Evolutionary conservation across 179 eudicot genomes (phyloP), one percentile per base, ranked within the genome.

Genomic region (Silene coronaria): DNA sequence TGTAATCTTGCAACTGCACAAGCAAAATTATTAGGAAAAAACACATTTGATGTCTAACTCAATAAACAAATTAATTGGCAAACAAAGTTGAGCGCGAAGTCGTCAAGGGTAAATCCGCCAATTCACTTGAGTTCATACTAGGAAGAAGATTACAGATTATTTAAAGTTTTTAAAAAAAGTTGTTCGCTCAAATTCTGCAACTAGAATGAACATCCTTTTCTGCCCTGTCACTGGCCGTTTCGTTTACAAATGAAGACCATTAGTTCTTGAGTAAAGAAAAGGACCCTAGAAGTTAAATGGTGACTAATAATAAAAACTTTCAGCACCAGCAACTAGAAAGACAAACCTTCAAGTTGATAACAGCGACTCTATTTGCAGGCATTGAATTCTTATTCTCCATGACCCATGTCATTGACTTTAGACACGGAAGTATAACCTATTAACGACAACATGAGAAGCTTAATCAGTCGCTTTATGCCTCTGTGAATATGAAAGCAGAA

Each of bases 381-480:
- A 81, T 30, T 22, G 86, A 85, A 82, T 78, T 86, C 76, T 88
- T 92, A 69, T 89, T 87, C 87, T 92, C 95, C 97, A 89, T 91
- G 64, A 78, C 89, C 97, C 97, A 92, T 65, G 97, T 92, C 97
- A 92, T 89, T 81, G 94, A 88, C 83, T 92, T 91, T 2, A 92
- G 92, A 79, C 95, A 88, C 79, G 96, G 95, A 79, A 92, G 94
- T 30, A 80, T 79, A 70, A 48, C 88, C 97, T 92, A 74, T 10
- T 46, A 13, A 74, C 2, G 28, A 58, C 2, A 22, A 72, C 48
- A 57, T 13, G 67, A 71, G 6, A 66, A 73, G 69, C 19, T 75
- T 62, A 45, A 60, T 57, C 67, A 76, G 24, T 27, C 51, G 12
- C 51, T 45, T 12, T 45, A 45, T 45, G 32, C 46, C 38, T 45